A percentile compares a stretch with the other conserved stretches of the same genome.
Conservation (phyloP, 441 rosid species). For the Adansonia rubrostipa region DNA sequence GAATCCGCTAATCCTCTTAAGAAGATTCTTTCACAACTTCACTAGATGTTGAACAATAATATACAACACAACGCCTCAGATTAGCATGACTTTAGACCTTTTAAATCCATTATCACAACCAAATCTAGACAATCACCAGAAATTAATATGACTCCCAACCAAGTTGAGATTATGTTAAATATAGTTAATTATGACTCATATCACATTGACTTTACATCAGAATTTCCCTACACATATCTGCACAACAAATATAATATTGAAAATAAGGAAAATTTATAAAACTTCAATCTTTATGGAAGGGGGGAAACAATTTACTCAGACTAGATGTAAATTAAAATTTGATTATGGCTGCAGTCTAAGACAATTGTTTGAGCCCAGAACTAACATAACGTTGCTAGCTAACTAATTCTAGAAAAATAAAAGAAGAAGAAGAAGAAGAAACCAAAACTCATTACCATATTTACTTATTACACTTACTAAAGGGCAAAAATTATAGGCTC, state of each 20-base stretch:
- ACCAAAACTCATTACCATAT: background rate
- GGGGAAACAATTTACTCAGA: background rate
- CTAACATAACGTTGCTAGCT: background rate
- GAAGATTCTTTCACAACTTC: conserved; percentile 12
- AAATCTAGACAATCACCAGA: conserved; percentile 7
- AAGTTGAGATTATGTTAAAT: background rate
- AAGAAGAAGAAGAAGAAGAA: background rate
- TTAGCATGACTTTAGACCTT: background rate
- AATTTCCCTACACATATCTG: background rate
- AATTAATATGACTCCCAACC: background rate
- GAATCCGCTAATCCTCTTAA: conserved; percentile 7
- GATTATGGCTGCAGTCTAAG: background rate
- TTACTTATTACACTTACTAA: background rate
- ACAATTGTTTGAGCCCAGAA: background rate
- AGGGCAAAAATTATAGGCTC: background rate
- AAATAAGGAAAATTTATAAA: background rate
- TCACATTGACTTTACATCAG: background rate
- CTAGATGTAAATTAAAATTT: background rate
- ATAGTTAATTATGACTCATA: conserved; percentile 11
- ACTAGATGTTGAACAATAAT: background rate
- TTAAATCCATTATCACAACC: background rate
- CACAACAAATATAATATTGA: background rate
- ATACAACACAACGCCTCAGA: background rate
- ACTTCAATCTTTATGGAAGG: background rate
- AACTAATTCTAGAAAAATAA: background rate